Evolutionary conservation across 116 monocot genomes (phyloP), one percentile per base, ranked within the genome.

Genomic region (Iris pallida): DNA sequence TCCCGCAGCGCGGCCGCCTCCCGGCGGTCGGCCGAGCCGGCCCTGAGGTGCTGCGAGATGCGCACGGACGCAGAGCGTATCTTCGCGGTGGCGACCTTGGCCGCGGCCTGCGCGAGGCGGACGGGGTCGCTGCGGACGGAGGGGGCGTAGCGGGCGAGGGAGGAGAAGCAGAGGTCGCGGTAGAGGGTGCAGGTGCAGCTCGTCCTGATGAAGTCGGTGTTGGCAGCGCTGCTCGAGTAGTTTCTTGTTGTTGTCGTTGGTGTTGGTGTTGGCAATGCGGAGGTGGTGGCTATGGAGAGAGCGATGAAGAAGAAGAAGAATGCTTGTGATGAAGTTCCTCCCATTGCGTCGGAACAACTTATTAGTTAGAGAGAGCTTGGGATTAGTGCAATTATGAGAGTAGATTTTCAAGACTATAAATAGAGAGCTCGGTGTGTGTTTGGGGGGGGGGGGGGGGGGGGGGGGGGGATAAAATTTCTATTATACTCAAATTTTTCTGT

Each of bases 121-220:
- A 47, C 16, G 20, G 72, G 63, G 45, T 15, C 19, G 7, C 54
- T 43, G 16, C 42, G 55, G 12, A 72, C 53, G 16, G 61, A 16
- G 43, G 43, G 0, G 16, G 42, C 72, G 52, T 72, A 63, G 19
- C 14, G 63, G 12, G 20, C 14, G 45, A 72, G 72, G 8, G 72
- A 63, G 55, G 55, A 9, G 45, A 43, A 44, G 63, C 72, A 72
- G 55, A 63, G 63, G 10, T 55, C 62, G 10, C 54, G 45, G 45
- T 72, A 72, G 14, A 72, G 72, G 1, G 72, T 72, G 0, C 20
- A n/a, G 15, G 52, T 11, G 45, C 72, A 63, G 63, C 72, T 63
- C 1, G 44, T 42, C 11, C 49, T 52, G 72, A 63, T 63, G 63
- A 63, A 72, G 0, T 63, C 55, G n/a, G 46, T 47, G 2, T 59